A percentile compares a stretch with the other conserved stretches of the same genome.
Conservation (phyloP, 2,329 filamentous ascomycete species). For the Aspergillus tubingensis region DNA sequence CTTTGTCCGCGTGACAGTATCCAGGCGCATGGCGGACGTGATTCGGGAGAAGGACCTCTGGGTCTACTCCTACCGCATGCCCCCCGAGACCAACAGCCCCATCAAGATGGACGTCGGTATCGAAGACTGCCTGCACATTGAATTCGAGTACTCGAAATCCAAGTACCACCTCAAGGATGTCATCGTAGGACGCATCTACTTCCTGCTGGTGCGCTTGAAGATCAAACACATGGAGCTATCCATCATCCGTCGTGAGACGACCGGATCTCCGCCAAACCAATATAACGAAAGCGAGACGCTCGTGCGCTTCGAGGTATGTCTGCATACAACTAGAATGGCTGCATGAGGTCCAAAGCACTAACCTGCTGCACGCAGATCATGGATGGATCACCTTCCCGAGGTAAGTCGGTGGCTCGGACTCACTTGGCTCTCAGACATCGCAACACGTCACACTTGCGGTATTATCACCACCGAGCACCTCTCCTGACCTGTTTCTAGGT, state of each 20-base stretch:
- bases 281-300: slow-evolving; percentile 99
- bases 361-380: slow-evolving; percentile 67
- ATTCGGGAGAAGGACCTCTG: slow-evolving; percentile 99
- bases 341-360: slow-evolving; percentile 4
- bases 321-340: slow-evolving; percentile 12
- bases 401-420: slow-evolving; percentile 50
- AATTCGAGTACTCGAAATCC: slow-evolving; percentile 99
- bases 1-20: slow-evolving; percentile 96
- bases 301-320: slow-evolving; percentile 83
- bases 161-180: slow-evolving; percentile 99
- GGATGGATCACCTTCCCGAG: slow-evolving; percentile 97
- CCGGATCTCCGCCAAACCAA: slow-evolving; percentile 93
- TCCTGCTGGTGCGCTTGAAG: slow-evolving; percentile 92
- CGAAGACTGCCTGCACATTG: slow-evolving; percentile 97
- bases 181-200: slow-evolving; percentile 98
- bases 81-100: slow-evolving; percentile 94
- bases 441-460: not conserved
- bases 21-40: slow-evolving; percentile 94
- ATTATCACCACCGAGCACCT: not conserved
- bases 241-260: slow-evolving; percentile 95
- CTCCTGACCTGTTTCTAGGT: slow-evolving; percentile 46
- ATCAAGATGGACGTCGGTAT: slow-evolving; percentile 99
- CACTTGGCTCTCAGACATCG: not conserved
- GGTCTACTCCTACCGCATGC: slow-evolving; percentile 98
- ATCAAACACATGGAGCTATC: slow-evolving; percentile 99